Evolutionary conservation across 1,284 basidiomycete genomes (phyloP), one percentile per base, ranked within the genome.

Genomic region (Inonotus obliquus): DNA sequence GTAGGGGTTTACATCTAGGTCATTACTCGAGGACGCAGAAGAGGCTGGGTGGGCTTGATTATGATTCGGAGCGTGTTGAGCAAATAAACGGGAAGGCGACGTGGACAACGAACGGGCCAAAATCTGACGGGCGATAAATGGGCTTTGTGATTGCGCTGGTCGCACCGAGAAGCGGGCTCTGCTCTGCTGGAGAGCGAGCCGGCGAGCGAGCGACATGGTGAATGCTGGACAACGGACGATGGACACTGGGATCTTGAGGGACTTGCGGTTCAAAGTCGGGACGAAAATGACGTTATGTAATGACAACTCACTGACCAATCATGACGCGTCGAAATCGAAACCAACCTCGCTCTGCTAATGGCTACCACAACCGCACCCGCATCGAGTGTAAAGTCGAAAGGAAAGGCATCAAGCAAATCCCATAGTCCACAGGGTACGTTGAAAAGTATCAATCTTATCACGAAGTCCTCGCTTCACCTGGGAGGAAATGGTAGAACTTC

Each of bases 391-490:
- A 64, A 75, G 17, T 65, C 79, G 64, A 87, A 86, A 69, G 65
- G 77, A 44, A 77, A 74, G 66, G 63, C 69, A 14, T 47, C 70
- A 21, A 66, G 66, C 63, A 87, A 86, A 71, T 69, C 74, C 6
- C 75, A 88, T 38, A 80, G 85, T 59, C 81, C 87, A 68, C 87
- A 91, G 79, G 90, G 90, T 91, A 74, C 72, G 79, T 74, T 62
- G 14, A 11, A 21, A 38, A 14, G 19, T 13, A 45, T 60, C 9
- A 21, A 17, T 54, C n/a, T 51, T 47, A 27, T 54, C 45, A 54
- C 67, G 62, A 63, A 56, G 60, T 76, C 29, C 71, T 73, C 71
- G 77, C 69, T 29, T 19, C 2, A 25, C 9, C 48, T 48, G 23
- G 47, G 71, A 69, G 68, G 65, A 76, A 75, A 74, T 82, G 80